A percentile compares a stretch with the other conserved stretches of the same genome.
Evolutionary conservation across 257 asterid genomes (phyloP).

Genomic region (Primulina huaijiensis): DNA sequence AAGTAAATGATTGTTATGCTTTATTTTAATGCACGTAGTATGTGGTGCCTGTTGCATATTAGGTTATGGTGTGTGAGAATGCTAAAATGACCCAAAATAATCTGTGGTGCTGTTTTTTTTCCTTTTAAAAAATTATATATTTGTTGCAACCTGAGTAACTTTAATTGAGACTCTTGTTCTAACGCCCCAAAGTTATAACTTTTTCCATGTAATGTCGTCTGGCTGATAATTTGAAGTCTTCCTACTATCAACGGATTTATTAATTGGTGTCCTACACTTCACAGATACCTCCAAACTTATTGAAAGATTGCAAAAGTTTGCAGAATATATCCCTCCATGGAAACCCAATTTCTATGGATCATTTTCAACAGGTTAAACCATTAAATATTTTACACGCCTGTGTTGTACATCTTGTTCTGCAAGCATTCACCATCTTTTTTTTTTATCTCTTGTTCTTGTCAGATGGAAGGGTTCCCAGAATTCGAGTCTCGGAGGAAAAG

Average conservation of each 20-base stretch:
- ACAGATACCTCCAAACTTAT: conserved; percentile 75
- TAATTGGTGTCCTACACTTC: conserved; percentile 14
- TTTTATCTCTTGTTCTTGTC: conserved; percentile 17
- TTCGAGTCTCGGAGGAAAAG: conserved; percentile 84
- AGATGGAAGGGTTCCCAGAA: conserved; percentile 88
- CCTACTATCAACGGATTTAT: conserved; percentile 10
- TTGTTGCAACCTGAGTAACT: neutral
- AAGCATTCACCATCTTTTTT: neutral
- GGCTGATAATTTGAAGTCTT: conserved; percentile 18
- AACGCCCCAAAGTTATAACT: neutral
- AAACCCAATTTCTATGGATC: conserved; percentile 91
- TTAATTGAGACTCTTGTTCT: neutral
- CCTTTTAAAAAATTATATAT: too few species aligned
- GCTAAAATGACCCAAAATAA: neutral
- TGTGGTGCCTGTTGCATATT: neutral
- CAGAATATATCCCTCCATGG: conserved; percentile 86
- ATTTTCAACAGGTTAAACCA: conserved; percentile 69
- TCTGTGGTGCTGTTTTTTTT: neutral
- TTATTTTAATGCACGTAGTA: neutral
- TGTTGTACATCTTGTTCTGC: conserved; percentile 5
- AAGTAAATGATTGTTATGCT: neutral
- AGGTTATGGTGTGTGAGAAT: neutral
- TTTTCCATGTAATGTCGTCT: conserved; percentile 1
- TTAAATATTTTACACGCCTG: neutral
- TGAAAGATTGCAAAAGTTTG: conserved; percentile 78